phyloP scores from a whole-genome alignment of 495 filamentous ascomycete species.

The Pyrenula massariospora region DNA sequence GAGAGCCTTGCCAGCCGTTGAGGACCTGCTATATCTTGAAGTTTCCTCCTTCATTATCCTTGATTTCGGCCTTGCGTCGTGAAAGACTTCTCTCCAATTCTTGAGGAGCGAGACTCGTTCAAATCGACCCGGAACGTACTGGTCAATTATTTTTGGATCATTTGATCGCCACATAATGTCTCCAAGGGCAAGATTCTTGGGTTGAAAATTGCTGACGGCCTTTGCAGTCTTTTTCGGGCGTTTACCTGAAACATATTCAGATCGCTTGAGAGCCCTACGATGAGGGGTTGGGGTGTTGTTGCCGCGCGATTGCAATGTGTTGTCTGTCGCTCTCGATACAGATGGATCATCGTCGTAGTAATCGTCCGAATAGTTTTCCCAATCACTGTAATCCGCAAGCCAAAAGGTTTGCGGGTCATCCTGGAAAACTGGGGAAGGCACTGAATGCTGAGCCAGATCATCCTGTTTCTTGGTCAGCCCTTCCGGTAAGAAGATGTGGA shows the following conservation, averaged over 20 bases:
- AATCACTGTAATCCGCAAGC: constrained; percentile 34
- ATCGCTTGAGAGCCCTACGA: neutral
- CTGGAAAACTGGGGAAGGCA: constrained; percentile 27
- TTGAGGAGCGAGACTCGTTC: constrained; percentile 34
- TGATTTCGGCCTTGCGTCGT: neutral
- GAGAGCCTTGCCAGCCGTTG: no score
- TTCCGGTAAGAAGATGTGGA: neutral
- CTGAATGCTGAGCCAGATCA: constrained; percentile 31
- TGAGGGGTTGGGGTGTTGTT: neutral
- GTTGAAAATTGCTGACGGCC: neutral
- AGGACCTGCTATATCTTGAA: no score
- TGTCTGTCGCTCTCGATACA: neutral
- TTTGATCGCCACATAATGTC: neutral
- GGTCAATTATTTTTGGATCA: constrained; percentile 9
- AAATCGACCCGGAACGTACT: constrained; percentile 24
- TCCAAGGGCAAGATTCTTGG: neutral
- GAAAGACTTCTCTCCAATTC: constrained; percentile 41
- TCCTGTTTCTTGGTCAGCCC: constrained; percentile 21
- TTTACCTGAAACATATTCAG: neutral
- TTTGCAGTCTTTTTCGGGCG: neutral
- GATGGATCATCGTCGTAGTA: constrained; percentile 37
- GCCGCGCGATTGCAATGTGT: neutral
- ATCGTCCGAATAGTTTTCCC: constrained; percentile 38
- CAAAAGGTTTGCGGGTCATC: constrained; percentile 30
- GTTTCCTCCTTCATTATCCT: no score